phyloP scores from a whole-genome alignment of 371 early-diverging fungal genomes.

The Saksenaea vasiformis region DNA sequence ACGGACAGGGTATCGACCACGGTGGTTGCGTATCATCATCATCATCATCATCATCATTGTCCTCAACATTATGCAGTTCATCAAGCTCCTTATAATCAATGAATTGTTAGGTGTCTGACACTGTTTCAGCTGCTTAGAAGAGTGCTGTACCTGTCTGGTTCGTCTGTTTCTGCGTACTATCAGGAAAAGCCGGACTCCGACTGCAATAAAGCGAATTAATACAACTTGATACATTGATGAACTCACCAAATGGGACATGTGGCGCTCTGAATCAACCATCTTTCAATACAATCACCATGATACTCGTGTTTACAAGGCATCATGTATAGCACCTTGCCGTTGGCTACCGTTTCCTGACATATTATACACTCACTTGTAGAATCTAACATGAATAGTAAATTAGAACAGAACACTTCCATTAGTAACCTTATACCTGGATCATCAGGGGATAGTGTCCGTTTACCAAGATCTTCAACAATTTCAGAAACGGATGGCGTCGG shows the following conservation, averaged over 20 bases:
- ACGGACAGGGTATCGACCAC: background rate
- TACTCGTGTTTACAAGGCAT: slow-evolving; percentile 31
- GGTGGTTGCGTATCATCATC: background rate
- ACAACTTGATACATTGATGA: background rate
- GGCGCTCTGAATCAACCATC: slow-evolving; percentile 15
- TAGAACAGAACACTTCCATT: background rate
- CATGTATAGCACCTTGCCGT: background rate
- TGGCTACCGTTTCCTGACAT: slow-evolving; percentile 20
- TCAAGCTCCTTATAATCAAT: background rate
- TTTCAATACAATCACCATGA: slow-evolving; percentile 19
- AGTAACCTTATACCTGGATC: background rate
- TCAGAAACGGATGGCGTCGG: background rate
- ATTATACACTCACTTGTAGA: slow-evolving; percentile 13
- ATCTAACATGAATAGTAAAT: background rate
- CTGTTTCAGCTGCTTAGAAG: background rate
- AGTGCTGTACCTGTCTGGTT: background rate
- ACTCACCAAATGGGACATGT: slow-evolving; percentile 30
- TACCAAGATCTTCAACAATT: background rate
- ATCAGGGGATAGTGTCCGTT: background rate
- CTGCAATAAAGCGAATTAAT: background rate
- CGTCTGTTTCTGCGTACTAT: background rate
- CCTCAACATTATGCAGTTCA: background rate
- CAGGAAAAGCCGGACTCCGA: background rate
- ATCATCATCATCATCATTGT: background rate
- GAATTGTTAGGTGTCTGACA: too few species aligned